A percentile compares a stretch with the other conserved stretches of the same genome.
Evolutionary conservation across 2,329 filamentous ascomycete genomes (phyloP).

Genomic region (Phoma sp.): DNA sequence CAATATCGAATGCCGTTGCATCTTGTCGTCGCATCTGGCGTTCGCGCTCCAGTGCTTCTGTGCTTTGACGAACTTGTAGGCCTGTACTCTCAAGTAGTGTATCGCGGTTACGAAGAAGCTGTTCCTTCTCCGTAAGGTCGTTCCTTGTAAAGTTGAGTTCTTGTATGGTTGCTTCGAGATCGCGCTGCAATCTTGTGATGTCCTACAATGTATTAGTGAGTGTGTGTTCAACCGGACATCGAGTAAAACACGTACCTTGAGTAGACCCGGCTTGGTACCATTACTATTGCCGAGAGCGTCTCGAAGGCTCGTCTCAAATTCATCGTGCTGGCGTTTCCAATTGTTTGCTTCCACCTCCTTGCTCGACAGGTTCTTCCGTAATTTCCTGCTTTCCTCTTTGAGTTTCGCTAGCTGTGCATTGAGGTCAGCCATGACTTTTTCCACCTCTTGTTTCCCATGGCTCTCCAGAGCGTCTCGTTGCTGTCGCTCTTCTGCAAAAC

Average conservation of each 20-base stretch:
- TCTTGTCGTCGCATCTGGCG: constrained; percentile 83
- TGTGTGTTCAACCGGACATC: neutral
- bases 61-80: constrained; percentile 82
- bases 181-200: constrained; percentile 84
- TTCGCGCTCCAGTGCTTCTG: constrained; percentile 90
- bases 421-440: constrained; percentile 90
- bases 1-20: constrained; percentile 84
- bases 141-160: constrained; percentile 81
- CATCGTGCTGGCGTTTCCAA: constrained; percentile 89
- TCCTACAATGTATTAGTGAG: constrained; percentile 58
- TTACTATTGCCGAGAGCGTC: constrained; percentile 87
- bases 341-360: constrained; percentile 88
- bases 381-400: constrained; percentile 82
- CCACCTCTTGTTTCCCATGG: constrained; percentile 92
- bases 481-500: constrained; percentile 79
- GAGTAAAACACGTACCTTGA: constrained; percentile 64
- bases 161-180: constrained; percentile 81
- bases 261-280: constrained; percentile 81
- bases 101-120: constrained; percentile 87
- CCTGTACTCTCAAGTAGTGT: constrained; percentile 85
- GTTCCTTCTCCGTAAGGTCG: constrained; percentile 86
- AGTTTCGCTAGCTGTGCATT: constrained; percentile 81
- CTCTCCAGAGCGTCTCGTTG: constrained; percentile 87
- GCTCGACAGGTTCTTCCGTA: constrained; percentile 82
- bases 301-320: constrained; percentile 86